Conservation (phyloP, 2,329 filamentous ascomycete genomes). For the Verticillium dahliae region DNA sequence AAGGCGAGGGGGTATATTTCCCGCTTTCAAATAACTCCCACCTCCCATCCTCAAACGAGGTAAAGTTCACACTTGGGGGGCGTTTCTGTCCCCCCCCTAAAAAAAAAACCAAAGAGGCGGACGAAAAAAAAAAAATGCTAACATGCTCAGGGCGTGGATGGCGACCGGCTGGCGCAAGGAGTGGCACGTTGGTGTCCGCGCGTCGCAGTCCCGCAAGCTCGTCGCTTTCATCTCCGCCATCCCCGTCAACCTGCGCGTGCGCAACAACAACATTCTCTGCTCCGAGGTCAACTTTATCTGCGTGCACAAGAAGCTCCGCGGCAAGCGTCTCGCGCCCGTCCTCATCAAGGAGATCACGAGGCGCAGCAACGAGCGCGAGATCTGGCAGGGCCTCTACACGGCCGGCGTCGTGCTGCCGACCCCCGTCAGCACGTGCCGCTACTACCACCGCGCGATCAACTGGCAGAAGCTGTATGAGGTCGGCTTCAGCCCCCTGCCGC, state of each 20-base stretch:
- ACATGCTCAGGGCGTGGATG: conserved; percentile 69
- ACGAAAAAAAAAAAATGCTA: neutral
- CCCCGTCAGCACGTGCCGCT: conserved; percentile 86
- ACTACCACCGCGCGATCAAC: conserved; percentile 89
- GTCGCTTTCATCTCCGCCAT: conserved; percentile 96
- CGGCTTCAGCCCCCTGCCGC: conserved; percentile 84
- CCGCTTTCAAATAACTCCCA: too few species aligned
- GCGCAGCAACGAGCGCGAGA: conserved; percentile 75
- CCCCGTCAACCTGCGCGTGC: conserved; percentile 75
- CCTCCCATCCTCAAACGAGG: too few species aligned
- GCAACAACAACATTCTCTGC: conserved; percentile 65
- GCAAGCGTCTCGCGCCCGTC: conserved; percentile 85
- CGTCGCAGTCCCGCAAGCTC: conserved; percentile 73
- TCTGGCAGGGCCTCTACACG: conserved; percentile 96
- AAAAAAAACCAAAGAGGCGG: too few species aligned
- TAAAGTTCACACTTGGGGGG: too few species aligned
- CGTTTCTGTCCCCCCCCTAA: too few species aligned
- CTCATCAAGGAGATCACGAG: conserved; percentile 98
- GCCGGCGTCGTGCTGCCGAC: conserved; percentile 86
- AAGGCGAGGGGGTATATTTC: too few species aligned
- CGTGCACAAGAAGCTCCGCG: conserved; percentile 94
- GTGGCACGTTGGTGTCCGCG: conserved; percentile 93
- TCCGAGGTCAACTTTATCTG: conserved; percentile 98
- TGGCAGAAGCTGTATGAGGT: conserved; percentile 96
- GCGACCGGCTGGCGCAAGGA: conserved; percentile 88